These are phyloP conservation scores for Hypsizygus marmoreus DNA, from an alignment of 768 basidiomycete species.

Conservation along the genomic window DNA sequence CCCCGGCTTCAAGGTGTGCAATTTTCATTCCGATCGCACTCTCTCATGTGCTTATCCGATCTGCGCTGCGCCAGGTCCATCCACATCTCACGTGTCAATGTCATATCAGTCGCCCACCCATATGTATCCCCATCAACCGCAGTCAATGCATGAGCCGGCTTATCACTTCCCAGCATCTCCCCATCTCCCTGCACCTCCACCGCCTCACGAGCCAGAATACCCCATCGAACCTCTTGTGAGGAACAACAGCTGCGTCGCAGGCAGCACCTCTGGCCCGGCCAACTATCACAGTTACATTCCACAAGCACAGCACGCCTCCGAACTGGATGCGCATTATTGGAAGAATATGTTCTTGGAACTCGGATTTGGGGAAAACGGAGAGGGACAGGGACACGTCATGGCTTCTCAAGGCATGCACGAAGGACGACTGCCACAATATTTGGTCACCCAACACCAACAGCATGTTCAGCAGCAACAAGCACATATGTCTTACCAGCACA, in stretches of 20 bases:
- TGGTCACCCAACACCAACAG: slow-evolving; percentile 25
- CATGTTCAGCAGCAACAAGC: slow-evolving; percentile 25
- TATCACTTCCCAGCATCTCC: slow-evolving; percentile 47
- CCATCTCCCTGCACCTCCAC: slow-evolving; percentile 33
- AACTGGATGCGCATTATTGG: slow-evolving; percentile 72
- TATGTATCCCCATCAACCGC: slow-evolving; percentile 36
- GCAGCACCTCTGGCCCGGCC: slow-evolving; percentile 15
- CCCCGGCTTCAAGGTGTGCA: slow-evolving; percentile 55
- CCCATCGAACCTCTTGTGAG: slow-evolving; percentile 9
- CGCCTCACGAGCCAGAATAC: slow-evolving; percentile 24
- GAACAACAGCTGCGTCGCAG: too few species aligned
- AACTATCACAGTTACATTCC: slow-evolving; percentile 37
- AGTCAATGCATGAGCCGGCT: slow-evolving; percentile 34
- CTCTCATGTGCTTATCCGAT: slow-evolving; percentile 7
- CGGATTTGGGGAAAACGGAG: slow-evolving; percentile 58
- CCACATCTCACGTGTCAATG: slow-evolving; percentile 22
- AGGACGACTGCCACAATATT: slow-evolving; percentile 25
- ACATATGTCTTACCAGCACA: slow-evolving; percentile 31
- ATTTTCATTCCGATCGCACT: slow-evolving; percentile 1
- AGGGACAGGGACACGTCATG: slow-evolving; percentile 27
- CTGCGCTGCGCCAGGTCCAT: slow-evolving; percentile 23
- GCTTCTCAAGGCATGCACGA: slow-evolving; percentile 21
- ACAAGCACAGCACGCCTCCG: slow-evolving; percentile 44
- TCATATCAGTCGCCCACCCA: slow-evolving; percentile 33
- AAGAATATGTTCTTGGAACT: slow-evolving; percentile 76